Base-by-base conservation (phyloP, 768 basidiomycete species). In the Cystoderma amianthinum region DNA sequence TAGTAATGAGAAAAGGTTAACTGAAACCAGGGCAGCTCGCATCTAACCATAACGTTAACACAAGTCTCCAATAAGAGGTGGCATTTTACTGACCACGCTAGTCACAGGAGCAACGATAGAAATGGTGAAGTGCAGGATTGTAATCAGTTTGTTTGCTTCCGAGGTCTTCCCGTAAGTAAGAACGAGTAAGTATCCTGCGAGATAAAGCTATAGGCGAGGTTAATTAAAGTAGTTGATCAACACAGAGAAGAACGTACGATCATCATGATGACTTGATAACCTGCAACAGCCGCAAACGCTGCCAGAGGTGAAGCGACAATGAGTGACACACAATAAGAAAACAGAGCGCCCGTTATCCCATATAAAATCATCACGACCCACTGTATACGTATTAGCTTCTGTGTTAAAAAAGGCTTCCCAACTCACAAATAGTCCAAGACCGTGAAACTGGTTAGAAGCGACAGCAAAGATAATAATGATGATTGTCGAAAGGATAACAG, bases 1-100 rank as follows among this genome's bases (percentile, higher is more conserved):
- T 2, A 86, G 72, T 2, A 89, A 62, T 10, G 78, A 80, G 59
- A 89, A 91, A 2, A 87, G 58, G 51, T 89, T 88, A 48, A 84
- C 68, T 0, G 86, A 84, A n/a, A 91, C 75, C 15, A 91, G 68
- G 2, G 74, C 73, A 0, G 85, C 77, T 32, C 87, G 72, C 32
- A 76, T 56, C 85, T 85, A 43, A 37, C 44, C 22, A 50, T 36
- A 1, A 42, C 23, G n/a, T 25, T 10, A 44, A 25, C 38, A 36
- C 13, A 15, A 36, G 18, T 21, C 19, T 15, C 12, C n/a, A 28
- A 36, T 22, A n/a, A 38, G 38, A 20, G 28, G 38, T 12, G 10
- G 12, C 12, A 70, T 82, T 48, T 56, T 7, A 19, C 34, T 36
- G 9, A 85, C 83, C 36, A 78, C 65, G 48, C 75, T 84, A 6